These are phyloP conservation scores for Eutrema heterophyllum DNA, from an alignment of 345 rosid species.

Conservation along the genomic window DNA sequence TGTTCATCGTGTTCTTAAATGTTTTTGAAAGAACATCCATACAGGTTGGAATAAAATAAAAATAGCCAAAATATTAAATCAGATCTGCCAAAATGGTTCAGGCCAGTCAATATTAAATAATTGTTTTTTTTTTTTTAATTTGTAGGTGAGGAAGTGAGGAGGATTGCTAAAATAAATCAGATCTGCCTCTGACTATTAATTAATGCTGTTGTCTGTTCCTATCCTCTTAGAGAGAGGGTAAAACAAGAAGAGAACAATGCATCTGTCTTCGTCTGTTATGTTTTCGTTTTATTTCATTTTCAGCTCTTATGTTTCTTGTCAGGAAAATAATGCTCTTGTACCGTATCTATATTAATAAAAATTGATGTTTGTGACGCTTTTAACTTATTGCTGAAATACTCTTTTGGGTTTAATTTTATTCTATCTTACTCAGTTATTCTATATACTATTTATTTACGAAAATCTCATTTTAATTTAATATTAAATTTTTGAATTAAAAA, in stretches of 20 bases:
- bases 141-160: constrained; percentile 2
- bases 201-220: neutral
- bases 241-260: neutral
- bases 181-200: constrained; percentile 7
- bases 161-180: constrained; percentile 1
- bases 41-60: neutral
- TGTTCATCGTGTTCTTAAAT: neutral
- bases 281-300: neutral
- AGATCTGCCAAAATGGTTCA: no score
- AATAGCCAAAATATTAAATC: no score
- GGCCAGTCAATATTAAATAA: neutral
- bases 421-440: no score
- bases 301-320: constrained; percentile 3
- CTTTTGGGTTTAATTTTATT: no score
- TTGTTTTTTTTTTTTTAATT: neutral
- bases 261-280: constrained; percentile 1
- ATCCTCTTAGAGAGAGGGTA: neutral
- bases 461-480: no score
- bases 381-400: no score
- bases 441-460: no score
- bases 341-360: neutral
- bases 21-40: neutral
- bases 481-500: no score
- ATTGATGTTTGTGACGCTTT: no score
- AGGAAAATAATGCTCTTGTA: neutral